phyloP scores from a whole-genome alignment of 2,329 filamentous ascomycete species.

The Aureobasidium namibiae region DNA sequence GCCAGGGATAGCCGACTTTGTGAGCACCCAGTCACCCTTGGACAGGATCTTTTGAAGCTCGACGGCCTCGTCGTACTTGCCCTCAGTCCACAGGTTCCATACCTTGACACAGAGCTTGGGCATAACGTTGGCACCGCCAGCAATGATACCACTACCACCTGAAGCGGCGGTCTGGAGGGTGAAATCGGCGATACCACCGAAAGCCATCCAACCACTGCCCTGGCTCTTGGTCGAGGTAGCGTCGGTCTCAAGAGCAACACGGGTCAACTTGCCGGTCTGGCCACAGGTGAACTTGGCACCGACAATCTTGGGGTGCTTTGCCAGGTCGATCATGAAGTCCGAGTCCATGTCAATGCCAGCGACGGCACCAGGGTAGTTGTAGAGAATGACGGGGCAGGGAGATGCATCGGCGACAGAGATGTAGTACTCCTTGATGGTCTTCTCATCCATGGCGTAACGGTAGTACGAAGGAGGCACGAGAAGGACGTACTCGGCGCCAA shows the following conservation, averaged over 20 bases:
- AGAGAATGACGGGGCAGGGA: conserved; percentile 71
- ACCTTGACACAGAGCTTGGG: conserved; percentile 73
- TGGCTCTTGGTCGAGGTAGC: conserved; percentile 55
- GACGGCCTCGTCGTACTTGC: conserved; percentile 66
- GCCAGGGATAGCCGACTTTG: conserved; percentile 75
- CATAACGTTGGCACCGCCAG: conserved; percentile 76
- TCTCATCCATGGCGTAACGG: conserved; percentile 65
- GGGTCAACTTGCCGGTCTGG: conserved; percentile 81
- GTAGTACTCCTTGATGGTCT: conserved; percentile 66
- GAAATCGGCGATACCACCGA: conserved; percentile 83
- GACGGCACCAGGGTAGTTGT: conserved; percentile 87
- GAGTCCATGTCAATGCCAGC: conserved; percentile 85
- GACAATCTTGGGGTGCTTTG: conserved; percentile 63
- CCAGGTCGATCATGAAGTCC: conserved; percentile 73
- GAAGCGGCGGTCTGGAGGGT: conserved; percentile 72
- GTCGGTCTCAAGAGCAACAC: conserved; percentile 64
- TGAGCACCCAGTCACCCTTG: conserved; percentile 73
- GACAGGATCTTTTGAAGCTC: conserved; percentile 69
- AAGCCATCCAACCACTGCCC: conserved; percentile 62
- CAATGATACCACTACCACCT: conserved; percentile 77
- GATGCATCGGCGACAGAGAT: conserved; percentile 65
- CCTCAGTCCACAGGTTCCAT: conserved; percentile 66
- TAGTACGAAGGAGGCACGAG: conserved; percentile 80
- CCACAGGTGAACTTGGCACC: conserved; percentile 90
- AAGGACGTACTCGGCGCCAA: conserved; percentile 72